phyloP scores from a whole-genome alignment of 1,284 basidiomycete genomes.

The Phylloboletellus chloephorus region DNA sequence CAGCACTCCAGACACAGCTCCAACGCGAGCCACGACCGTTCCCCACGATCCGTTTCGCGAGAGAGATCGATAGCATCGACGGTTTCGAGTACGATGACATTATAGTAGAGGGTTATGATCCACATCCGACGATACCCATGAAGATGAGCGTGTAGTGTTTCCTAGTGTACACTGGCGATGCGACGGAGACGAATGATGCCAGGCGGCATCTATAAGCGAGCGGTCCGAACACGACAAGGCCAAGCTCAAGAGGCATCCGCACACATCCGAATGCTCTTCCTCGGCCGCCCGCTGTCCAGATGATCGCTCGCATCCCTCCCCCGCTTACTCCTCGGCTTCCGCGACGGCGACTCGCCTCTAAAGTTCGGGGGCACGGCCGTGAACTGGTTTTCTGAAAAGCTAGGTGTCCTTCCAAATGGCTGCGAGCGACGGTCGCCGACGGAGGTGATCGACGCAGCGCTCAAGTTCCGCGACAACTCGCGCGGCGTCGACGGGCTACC shows the following conservation, averaged over 20 bases:
- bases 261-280: slow-evolving; percentile 19
- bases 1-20: slow-evolving; percentile 80
- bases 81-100: slow-evolving; percentile 82
- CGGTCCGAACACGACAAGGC: too few relatives aligned
- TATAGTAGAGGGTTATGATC: slow-evolving; percentile 81
- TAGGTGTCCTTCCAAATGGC: slow-evolving; percentile 20
- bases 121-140: slow-evolving; percentile 87
- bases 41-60: slow-evolving; percentile 73
- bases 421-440: slow-evolving; percentile 15
- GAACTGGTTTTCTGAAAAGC: slow-evolving; percentile 42
- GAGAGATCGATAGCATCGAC: slow-evolving; percentile 68
- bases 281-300: slow-evolving; percentile 16
- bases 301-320: slow-evolving; percentile 15
- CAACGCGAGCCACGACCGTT: slow-evolving; percentile 76
- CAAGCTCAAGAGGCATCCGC: background rate
- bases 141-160: slow-evolving; percentile 85
- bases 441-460: slow-evolving; percentile 13
- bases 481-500: slow-evolving; percentile 34
- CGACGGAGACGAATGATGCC: background rate
- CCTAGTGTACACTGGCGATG: slow-evolving; percentile 1
- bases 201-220: too few relatives aligned
- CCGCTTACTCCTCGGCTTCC: slow-evolving; percentile 28
- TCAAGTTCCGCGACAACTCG: slow-evolving; percentile 12
- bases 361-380: slow-evolving; percentile 40
- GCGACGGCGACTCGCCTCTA: slow-evolving; percentile 27